Evolutionary conservation across 768 basidiomycete species (phyloP), one percentile per base, ranked within the genome.

Genomic region (Rhodotorula taiwanensis): DNA sequence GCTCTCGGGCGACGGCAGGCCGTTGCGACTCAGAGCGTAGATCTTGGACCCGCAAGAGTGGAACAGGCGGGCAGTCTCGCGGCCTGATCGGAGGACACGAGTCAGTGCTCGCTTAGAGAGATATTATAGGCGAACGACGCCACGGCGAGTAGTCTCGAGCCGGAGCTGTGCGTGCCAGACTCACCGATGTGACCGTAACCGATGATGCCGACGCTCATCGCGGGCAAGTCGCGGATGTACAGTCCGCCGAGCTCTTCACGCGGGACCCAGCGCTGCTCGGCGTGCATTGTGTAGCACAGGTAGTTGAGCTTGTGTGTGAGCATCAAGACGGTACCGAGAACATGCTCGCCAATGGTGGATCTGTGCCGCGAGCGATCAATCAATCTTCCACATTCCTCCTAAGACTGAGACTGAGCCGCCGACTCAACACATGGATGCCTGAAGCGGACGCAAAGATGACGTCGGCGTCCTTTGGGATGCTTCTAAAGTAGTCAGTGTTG

Each of bases 361-460:
- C 60, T 62, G 41, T n/a, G 39, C 0, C 7, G 0, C 9, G 15
- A 13, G 3, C 34, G 16, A n/a, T n/a, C n/a, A n/a, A n/a, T n/a
- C n/a, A n/a, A n/a, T n/a, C 23, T 4, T n/a, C n/a, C n/a, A n/a
- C 16, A 13, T 33, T 34, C 45, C 18, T 21, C 13, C 8, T 15
- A n/a, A 15, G n/a, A n/a, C n/a, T n/a, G n/a, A n/a, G n/a, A n/a
- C n/a, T n/a, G n/a, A n/a, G n/a, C n/a, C n/a, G n/a, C n/a, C n/a
- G n/a, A n/a, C n/a, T n/a, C n/a, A n/a, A 58, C 36, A 64, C 67
- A 13, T 69, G 67, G 31, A 69, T 58, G 14, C 67, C 67, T 9
- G 45, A 39, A 9, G 67, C 55, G 51, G 43, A 60, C 23, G 62
- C 54, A 49, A 64, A 64, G 34, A 42, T 54, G n/a, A 69, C 44